Base-by-base conservation (phyloP, 768 basidiomycete species). In the Termitomyces sp. region DNA sequence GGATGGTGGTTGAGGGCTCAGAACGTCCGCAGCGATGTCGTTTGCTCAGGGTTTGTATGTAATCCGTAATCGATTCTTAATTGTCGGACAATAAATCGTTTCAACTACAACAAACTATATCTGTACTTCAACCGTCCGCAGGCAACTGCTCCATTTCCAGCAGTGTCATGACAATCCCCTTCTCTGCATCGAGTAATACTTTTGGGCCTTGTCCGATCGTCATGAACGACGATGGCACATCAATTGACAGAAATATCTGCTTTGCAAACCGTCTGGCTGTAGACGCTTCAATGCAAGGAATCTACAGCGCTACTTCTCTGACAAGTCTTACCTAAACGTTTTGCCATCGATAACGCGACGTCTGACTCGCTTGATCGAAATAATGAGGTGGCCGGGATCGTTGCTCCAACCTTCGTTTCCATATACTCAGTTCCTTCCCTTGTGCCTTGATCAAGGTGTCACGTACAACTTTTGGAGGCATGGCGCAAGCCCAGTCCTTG, bases 401-500 rank as follows among this genome's bases (percentile, higher is more conserved):
- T 66, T 32, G 64, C 68, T 56, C 68, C 72, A 56, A 61, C 55
- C 75, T 77, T 61, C n/a, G 12, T n/a, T n/a, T n/a, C n/a, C n/a
- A 46, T 44, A 30, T 40, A 34, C 46, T 62, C 52, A 62, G 59
- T 16, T 57, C 35, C 46, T 47, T 25, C 12, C 43, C 28, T 52
- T 34, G 52, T 60, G 44, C 59, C 52, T 51, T 54, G 50, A 51
- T 58, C 56, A 52, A 52, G 11, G 47, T 56, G 54, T 23, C 55
- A 70, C 75, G 54, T 67, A 76, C 75, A 55, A 37, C 55, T 59
- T 61, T 70, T 5, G 80, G 69, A 23, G 90, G 89, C 88, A 91
- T 90, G 30, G 86, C 90, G 64, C 85, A 89, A 23, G 86, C 88
- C 91, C 91, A 93, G 63, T 94, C 91, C 56, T 73, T 78, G 64